Base-by-base conservation (phyloP, 176 grass and related monocot species). In the Bonia amplexicaulis region DNA sequence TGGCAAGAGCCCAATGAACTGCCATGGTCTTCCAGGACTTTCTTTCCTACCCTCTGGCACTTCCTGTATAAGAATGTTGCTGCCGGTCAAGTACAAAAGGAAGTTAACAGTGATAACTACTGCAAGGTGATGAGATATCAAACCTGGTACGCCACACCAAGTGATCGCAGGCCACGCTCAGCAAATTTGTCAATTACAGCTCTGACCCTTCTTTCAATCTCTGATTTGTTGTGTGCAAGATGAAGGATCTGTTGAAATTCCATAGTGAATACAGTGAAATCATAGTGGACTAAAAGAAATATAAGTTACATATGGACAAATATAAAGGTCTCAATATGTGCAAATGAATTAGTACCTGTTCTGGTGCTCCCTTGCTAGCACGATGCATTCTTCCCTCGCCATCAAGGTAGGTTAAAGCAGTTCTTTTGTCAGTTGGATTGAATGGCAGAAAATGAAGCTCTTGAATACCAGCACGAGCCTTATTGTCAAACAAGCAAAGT, bases 381-480 rank as follows among this genome's bases (percentile, higher is more conserved):
- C 94, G 94, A 78, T 94, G 90, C 92, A 94, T 94, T 85, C 79
- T 92, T 37, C 94, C 94, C 12, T 74, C 85, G 37, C 27, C 72
- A 69, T 97, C 94, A 8, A 94, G 74, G 75, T 97, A 97, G 70
- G 94, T 94, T 75, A 97, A 85, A 55, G 94, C 94, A 66, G 94
- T 97, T 80, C 94, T 92, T 81, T 97, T 97, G 83, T 97, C 94
- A 49, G 90, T 97, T 73, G 94, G 94, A 70, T 97, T 97, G 74
- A 97, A 97, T 6, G 94, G 94, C 44, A 97, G 90, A 92, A 97
- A 97, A 89, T 97, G 94, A 55, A 97, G 31, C 80, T 97, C 94
- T 90, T 87, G 90, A 82, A 97, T 40, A 85, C 88, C 92, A 77
- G 90, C 92, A 26, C 94, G 87, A 52, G 94, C 94, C 94, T 97